Base-by-base conservation (phyloP, 495 filamentous ascomycete species). In the Parathielavia appendiculata region DNA sequence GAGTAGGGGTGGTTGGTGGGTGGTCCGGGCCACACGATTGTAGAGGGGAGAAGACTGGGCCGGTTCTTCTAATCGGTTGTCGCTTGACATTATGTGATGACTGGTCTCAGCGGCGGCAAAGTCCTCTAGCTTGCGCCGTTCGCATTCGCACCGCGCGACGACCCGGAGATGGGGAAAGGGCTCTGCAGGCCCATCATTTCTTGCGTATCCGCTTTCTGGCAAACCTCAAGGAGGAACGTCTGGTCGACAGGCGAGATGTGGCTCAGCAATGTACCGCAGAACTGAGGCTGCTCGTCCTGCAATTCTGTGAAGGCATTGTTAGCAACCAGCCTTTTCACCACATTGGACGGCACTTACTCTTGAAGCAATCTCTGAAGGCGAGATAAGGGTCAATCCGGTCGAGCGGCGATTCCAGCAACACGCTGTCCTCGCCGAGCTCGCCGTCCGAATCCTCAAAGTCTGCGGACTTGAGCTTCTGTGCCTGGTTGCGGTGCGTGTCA, bases 301-400 rank as follows among this genome's bases (percentile, higher is more conserved):
- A 98, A 80, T 68, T 80, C 92, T 97, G 68, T 44, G 26, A 35
- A 19, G 48, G 51, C 65, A 59, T 72, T 65, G 75, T 67, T 55
- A 44, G 16, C 47, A 19, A 20, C 10, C 5, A 9, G 20, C 52
- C 13, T 34, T 22, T 51, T 6, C 6, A 6, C 16, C 13, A 11
- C 16, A 32, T n/a, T 26, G 14, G 20, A 1, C 56, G 48, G 40
- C 30, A 82, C 89, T 63, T 86, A 96, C 93, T 86, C 61, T 95
- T 63, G 57, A 98, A 75, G 17, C 88, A 83, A 59, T 81, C 75
- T 71, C 88, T 85, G 79, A 98, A 96, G 60, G 95, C 73, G 62
- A 82, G 80, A 70, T 98, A 98, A 10, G 92, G 92, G 70, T 98
- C 95, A 54, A 98, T 78, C 71, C 90, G 90, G 73, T 98, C 95